Percentiles rank a stretch among this genome's conserved stretches.
Conservation (phyloP, 2,329 filamentous ascomycete species). For the Neofusicoccum cordaticola region DNA sequence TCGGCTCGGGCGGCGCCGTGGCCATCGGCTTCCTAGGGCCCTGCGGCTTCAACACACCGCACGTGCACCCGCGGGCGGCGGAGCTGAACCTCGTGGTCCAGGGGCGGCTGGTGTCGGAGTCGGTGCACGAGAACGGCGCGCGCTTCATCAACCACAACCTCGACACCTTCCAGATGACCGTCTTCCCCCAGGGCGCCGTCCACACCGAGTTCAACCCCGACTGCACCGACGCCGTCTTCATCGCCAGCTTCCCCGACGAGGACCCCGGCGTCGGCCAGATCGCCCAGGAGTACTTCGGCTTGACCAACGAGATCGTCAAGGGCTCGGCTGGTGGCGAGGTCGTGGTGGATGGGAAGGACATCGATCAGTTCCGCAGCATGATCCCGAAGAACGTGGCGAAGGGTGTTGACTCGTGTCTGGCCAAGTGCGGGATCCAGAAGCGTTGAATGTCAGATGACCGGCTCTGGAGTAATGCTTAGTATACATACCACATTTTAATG, state of each 20-base stretch:
- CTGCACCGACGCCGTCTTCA: constrained; percentile 51
- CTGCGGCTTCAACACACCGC: constrained; percentile 47
- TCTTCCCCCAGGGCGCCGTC: constrained; percentile 54
- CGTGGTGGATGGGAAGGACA: constrained; percentile 45
- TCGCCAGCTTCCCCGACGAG: constrained; percentile 51
- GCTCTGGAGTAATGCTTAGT: too few species aligned
- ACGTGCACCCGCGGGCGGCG: constrained; percentile 54
- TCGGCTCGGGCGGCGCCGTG: constrained; percentile 12
- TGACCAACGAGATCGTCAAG: constrained; percentile 46
- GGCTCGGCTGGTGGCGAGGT: constrained; percentile 46
- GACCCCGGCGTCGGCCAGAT: constrained; percentile 54
- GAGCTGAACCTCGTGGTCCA: constrained; percentile 54
- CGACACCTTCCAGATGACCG: constrained; percentile 48
- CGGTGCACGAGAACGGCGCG: constrained; percentile 46
- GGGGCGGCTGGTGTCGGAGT: constrained; percentile 51
- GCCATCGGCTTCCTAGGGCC: constrained; percentile 17
- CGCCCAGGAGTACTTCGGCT: constrained; percentile 51
- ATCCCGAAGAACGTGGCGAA: constrained; percentile 17
- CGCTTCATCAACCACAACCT: constrained; percentile 36
- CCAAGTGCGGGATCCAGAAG: constrained; percentile 18
- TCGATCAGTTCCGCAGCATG: constrained; percentile 42
- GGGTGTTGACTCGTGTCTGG: constrained; percentile 17
- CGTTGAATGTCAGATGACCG: neutral
- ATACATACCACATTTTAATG: too few species aligned
- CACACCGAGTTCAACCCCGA: constrained; percentile 58